Evolutionary conservation across 2,329 filamentous ascomycete genomes (phyloP).

Genomic region (Didymosphaeria variabile): DNA sequence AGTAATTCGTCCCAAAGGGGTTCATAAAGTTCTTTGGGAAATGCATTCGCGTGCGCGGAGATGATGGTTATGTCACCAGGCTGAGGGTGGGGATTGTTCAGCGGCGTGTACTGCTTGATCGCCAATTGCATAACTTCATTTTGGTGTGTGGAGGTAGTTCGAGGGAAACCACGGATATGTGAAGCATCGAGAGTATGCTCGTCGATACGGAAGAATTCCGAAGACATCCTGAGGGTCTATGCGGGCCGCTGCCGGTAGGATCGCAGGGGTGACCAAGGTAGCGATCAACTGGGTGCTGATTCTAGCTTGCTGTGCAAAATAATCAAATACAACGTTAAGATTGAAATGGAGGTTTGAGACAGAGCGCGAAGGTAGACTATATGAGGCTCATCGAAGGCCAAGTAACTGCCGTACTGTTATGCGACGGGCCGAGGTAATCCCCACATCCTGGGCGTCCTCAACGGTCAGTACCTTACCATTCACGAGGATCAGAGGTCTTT

Average conservation of each 20-base stretch:
- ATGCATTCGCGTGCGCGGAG: constrained; percentile 88
- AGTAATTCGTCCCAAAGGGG: constrained; percentile 88
- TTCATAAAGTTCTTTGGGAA: constrained; percentile 95
- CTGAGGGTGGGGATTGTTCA: constrained; percentile 71
- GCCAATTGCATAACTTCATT: constrained; percentile 77
- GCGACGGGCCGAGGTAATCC: constrained; percentile 16
- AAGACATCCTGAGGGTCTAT: constrained; percentile 42
- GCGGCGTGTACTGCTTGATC: constrained; percentile 88
- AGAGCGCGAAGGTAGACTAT: neutral
- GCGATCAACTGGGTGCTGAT: neutral
- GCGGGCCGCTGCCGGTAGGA: neutral
- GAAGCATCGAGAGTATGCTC: constrained; percentile 74
- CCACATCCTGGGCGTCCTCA: neutral
- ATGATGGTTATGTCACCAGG: constrained; percentile 86
- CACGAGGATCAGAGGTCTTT: neutral
- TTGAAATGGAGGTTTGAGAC: neutral
- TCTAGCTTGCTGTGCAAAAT: neutral
- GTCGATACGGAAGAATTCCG: constrained; percentile 67
- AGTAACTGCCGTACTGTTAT: constrained; percentile 8
- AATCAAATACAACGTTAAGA: neutral
- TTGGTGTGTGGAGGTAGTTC: constrained; percentile 74
- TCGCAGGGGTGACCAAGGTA: neutral
- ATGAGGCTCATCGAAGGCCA: constrained; percentile 4
- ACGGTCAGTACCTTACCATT: neutral
- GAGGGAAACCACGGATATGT: constrained; percentile 83